Conservation (phyloP, 306 rosid genomes). For the Sphenostylis stenocarpa region DNA sequence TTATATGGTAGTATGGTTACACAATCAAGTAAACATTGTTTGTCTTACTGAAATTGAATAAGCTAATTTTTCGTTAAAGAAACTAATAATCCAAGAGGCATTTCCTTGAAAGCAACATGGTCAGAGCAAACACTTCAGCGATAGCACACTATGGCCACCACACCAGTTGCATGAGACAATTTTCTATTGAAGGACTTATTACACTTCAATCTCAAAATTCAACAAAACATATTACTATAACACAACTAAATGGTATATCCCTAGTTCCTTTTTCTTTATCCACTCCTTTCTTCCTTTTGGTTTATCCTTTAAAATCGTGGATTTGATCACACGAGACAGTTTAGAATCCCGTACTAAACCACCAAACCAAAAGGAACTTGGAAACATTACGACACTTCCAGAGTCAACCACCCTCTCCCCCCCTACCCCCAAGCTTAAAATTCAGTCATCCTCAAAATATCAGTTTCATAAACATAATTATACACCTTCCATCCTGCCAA, state of each 20-base stretch:
- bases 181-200: background rate
- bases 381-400: background rate
- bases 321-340: background rate
- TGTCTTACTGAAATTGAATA: too few relatives aligned
- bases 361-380: conserved; percentile 20
- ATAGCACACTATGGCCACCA: background rate
- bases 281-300: too few relatives aligned
- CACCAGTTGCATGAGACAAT: background rate
- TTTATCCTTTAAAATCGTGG: too few relatives aligned
- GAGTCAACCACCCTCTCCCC: background rate
- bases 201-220: background rate
- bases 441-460: background rate
- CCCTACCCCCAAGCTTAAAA: background rate
- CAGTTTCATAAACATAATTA: conserved; percentile 10
- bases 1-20: background rate
- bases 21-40: too few relatives aligned
- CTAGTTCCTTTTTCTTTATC: too few relatives aligned
- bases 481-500: background rate
- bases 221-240: too few relatives aligned
- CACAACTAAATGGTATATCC: too few relatives aligned
- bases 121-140: background rate
- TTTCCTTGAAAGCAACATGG: background rate
- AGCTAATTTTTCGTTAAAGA: background rate
- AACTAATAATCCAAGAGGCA: background rate
- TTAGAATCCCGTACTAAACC: background rate